Evolutionary conservation across 331 rosid species (phyloP).

Genomic region (Pyracantha coccinea): DNA sequence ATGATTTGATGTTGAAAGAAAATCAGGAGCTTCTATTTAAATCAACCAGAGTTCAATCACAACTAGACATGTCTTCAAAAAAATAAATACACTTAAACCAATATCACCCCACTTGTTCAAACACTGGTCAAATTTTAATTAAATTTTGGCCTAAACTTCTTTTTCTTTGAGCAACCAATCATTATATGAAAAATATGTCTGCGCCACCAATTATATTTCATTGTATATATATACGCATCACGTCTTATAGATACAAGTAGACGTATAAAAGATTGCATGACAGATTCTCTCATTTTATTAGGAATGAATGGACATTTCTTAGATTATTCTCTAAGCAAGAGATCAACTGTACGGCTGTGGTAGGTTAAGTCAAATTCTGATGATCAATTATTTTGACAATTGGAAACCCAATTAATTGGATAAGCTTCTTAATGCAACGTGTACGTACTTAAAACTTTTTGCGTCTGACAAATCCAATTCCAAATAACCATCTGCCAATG

Average conservation of each 20-base stretch:
- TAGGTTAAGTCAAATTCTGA: neutral
- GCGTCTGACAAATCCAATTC: neutral
- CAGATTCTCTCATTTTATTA: neutral
- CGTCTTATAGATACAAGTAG: no score
- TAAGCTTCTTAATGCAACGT: neutral
- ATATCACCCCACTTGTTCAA: no score
- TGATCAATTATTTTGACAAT: neutral
- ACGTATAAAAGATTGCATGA: neutral
- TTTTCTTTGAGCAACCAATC: no score
- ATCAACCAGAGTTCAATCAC: no score
- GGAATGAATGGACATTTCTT: neutral
- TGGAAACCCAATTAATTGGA: neutral
- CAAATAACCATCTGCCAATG: neutral
- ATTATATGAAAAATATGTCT: no score
- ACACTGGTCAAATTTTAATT: no score
- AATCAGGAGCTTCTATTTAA: no score
- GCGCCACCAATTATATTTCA: no score
- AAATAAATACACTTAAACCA: no score
- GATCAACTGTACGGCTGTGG: neutral
- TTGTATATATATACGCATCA: no score
- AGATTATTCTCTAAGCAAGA: neutral
- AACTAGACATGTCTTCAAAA: no score
- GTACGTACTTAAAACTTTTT: neutral
- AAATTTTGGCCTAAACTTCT: fast-evolving
- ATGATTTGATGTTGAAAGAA: no score